Percentiles rank a stretch among this genome's conserved stretches.
phyloP scores from a whole-genome alignment of 352 stramenopile genomes.

The Plasmopara muralis region DNA sequence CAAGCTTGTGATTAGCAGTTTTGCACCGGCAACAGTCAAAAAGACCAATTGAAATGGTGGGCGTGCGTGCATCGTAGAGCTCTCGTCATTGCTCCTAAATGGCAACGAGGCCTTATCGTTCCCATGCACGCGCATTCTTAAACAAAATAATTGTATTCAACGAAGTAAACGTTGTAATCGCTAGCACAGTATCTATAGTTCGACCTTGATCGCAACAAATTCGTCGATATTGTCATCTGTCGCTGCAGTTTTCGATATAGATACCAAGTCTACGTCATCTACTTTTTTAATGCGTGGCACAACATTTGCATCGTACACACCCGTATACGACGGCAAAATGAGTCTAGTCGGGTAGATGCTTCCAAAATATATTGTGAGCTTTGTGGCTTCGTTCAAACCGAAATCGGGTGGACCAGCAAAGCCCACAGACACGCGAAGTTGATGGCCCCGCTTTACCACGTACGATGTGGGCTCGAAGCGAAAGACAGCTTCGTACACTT shows the following conservation, averaged over 20 bases:
- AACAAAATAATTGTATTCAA: too few relatives aligned
- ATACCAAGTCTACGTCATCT: constrained; percentile 23
- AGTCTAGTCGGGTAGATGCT: constrained; percentile 63
- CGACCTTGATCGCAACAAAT: constrained; percentile 37
- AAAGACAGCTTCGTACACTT: constrained; percentile 75
- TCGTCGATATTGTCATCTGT: constrained; percentile 55
- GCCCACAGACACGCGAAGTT: constrained; percentile 67
- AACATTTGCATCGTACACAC: constrained; percentile 57
- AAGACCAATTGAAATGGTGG: constrained; percentile 13
- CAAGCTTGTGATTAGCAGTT: constrained; percentile 22
- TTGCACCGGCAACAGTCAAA: constrained; percentile 3
- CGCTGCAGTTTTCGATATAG: constrained; percentile 13
- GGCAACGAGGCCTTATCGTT: too few relatives aligned
- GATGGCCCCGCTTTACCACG: constrained; percentile 68
- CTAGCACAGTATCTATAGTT: constrained; percentile 26
- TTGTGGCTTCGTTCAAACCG: constrained; percentile 46
- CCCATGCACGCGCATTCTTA: too few relatives aligned
- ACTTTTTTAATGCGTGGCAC: constrained; percentile 33
- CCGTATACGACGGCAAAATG: constrained; percentile 52
- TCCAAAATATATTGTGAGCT: constrained; percentile 70
- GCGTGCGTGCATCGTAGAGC: too few relatives aligned
- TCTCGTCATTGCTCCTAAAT: too few relatives aligned
- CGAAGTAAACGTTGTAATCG: neutral
- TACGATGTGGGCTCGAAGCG: constrained; percentile 74
- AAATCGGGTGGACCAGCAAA: constrained; percentile 54